Percentiles rank a stretch among this genome's conserved stretches.
These are phyloP conservation scores for Monilinia fructicola DNA, from an alignment of 2,329 filamentous ascomycete genomes.

Conservation along the genomic window DNA sequence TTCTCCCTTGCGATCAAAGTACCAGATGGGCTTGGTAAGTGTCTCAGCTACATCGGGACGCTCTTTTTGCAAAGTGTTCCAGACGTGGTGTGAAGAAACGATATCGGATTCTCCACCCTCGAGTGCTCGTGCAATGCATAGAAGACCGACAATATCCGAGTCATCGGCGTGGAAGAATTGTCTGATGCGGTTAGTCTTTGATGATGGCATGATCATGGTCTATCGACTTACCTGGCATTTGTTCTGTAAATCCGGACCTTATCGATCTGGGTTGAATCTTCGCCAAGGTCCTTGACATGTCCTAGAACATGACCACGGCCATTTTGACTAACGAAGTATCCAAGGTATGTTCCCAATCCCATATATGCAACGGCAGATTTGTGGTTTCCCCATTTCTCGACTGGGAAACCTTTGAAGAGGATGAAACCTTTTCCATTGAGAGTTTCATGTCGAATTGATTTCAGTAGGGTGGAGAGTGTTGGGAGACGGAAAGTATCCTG, in stretches of 20 bases:
- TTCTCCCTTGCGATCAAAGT: slow-evolving; percentile 90
- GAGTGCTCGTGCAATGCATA: slow-evolving; percentile 75
- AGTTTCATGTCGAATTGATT: slow-evolving; percentile 60
- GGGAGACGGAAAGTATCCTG: slow-evolving; percentile 59
- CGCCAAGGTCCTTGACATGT: slow-evolving; percentile 85
- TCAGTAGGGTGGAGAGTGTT: slow-evolving; percentile 53
- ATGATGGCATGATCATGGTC: not conserved
- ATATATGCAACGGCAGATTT: slow-evolving; percentile 90
- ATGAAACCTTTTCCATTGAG: slow-evolving; percentile 87
- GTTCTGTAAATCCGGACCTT: slow-evolving; percentile 89
- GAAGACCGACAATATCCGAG: slow-evolving; percentile 76
- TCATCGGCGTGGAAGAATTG: slow-evolving; percentile 89
- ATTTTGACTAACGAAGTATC: slow-evolving; percentile 88
- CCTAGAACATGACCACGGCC: slow-evolving; percentile 80
- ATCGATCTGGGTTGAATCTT: slow-evolving; percentile 59
- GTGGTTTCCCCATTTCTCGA: slow-evolving; percentile 69
- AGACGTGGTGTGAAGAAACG: slow-evolving; percentile 75
- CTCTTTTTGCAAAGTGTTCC: slow-evolving; percentile 74
- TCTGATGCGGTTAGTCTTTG: slow-evolving; percentile 38
- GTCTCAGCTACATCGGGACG: slow-evolving; percentile 76
- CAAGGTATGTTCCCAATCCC: slow-evolving; percentile 80
- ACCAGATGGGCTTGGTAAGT: slow-evolving; percentile 78
- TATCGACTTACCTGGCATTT: slow-evolving; percentile 58
- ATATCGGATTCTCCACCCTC: slow-evolving; percentile 85
- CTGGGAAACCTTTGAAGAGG: slow-evolving; percentile 83